phyloP scores from a whole-genome alignment of 345 rosid genomes.

The Citrus trifoliata region DNA sequence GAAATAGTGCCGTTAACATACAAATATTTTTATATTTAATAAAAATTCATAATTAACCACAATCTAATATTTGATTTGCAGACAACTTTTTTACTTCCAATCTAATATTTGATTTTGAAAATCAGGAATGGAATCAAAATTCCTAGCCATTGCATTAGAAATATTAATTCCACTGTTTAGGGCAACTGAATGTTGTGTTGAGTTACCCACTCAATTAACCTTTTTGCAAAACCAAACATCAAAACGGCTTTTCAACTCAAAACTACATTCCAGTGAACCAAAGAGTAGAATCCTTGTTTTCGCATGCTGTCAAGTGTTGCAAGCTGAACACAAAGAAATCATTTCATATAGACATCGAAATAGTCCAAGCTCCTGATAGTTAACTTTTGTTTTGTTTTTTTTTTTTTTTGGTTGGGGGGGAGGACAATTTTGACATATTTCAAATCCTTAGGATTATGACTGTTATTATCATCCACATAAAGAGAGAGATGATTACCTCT shows the following conservation, averaged over 20 bases:
- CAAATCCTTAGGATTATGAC: background rate
- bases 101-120: too few species aligned
- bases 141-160: background rate
- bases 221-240: background rate
- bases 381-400: background rate
- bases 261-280: background rate
- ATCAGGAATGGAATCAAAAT: background rate
- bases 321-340: background rate
- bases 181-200: background rate
- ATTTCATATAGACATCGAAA: background rate
- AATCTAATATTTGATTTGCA: too few species aligned
- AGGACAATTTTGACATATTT: background rate
- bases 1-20: too few species aligned
- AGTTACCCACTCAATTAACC: background rate
- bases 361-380: background rate
- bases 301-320: background rate
- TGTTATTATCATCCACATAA: background rate
- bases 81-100: too few species aligned
- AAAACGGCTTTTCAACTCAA: background rate
- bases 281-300: background rate
- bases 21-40: too few species aligned
- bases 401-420: background rate
- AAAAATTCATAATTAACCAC: too few species aligned
- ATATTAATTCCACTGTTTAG: background rate
- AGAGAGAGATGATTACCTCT: conserved; percentile 35